Conservation (phyloP, 805 yeast genomes). For the Candida lessepsii region DNA sequence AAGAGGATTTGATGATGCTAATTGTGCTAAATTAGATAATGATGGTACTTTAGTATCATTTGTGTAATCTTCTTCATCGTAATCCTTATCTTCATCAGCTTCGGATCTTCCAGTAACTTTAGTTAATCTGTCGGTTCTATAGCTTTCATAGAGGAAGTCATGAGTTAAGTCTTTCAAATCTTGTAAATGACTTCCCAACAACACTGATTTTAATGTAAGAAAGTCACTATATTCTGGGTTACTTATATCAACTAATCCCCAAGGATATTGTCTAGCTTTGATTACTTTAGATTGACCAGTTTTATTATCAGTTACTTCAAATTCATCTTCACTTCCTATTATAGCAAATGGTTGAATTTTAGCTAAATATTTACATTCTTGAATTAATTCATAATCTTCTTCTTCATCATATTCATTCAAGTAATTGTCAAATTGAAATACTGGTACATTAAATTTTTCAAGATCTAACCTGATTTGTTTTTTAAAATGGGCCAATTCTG, state of each 20-base stretch:
- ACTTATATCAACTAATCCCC: constrained; percentile 65
- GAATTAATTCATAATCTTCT: constrained; percentile 72
- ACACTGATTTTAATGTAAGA: constrained; percentile 59
- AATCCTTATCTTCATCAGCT: constrained; percentile 23
- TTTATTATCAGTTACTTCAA: constrained; percentile 37
- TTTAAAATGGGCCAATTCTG: constrained; percentile 63
- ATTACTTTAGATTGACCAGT: constrained; percentile 46
- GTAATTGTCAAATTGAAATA: constrained; percentile 65
- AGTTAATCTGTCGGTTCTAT: constrained; percentile 74
- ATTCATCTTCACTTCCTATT: constrained; percentile 60
- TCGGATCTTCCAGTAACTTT: constrained; percentile 47
- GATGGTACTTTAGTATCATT: constrained; percentile 43
- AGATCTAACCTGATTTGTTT: constrained; percentile 60
- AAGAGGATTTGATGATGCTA: constrained; percentile 19
- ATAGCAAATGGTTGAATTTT: constrained; percentile 75
- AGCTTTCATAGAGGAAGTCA: constrained; percentile 71
- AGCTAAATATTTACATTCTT: constrained; percentile 63
- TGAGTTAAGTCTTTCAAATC: constrained; percentile 81
- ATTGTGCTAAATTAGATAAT: constrained; percentile 61
- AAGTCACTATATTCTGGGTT: constrained; percentile 55
- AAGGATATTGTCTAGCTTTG: constrained; percentile 68
- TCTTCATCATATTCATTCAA: constrained; percentile 58
- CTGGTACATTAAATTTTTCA: constrained; percentile 67
- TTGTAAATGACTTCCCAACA: constrained; percentile 80
- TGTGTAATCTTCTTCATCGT: constrained; percentile 23